These are phyloP conservation scores for Phytopythium chamaehyphon DNA, from an alignment of 352 stramenopile genomes.

Conservation along the genomic window DNA sequence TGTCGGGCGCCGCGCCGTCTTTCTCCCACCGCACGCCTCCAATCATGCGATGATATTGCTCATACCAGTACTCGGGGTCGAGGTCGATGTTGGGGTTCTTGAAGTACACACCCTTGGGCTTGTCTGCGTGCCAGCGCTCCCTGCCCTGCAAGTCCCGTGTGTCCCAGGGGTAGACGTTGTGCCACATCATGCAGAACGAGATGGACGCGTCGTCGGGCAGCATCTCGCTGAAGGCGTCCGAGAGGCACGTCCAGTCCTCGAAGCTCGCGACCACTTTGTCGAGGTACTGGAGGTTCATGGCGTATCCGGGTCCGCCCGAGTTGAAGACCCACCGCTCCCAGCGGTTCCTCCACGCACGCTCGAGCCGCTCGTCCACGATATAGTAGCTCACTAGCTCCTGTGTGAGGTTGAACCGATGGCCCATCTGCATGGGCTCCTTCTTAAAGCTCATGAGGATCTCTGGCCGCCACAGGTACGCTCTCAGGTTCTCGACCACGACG, in stretches of 20 bases:
- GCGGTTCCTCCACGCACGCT: conserved; percentile 43
- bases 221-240: conserved; percentile 61
- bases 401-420: conserved; percentile 75
- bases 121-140: conserved; percentile 76
- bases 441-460: conserved; percentile 59
- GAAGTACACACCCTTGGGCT: conserved; percentile 64
- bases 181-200: conserved; percentile 86
- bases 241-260: conserved; percentile 54
- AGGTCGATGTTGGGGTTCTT: conserved; percentile 40
- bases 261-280: conserved; percentile 62
- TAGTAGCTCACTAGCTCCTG: conserved; percentile 72
- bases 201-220: conserved; percentile 76
- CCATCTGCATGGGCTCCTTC: conserved; percentile 71
- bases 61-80: conserved; percentile 55
- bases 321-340: conserved; percentile 82
- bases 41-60: conserved; percentile 67
- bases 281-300: conserved; percentile 75
- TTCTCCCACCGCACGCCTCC: conserved; percentile 51
- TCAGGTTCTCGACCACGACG: conserved; percentile 77
- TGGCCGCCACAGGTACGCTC: conserved; percentile 47
- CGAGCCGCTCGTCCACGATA: conserved; percentile 57
- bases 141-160: conserved; percentile 62
- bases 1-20: conserved; percentile 56
- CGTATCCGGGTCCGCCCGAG: conserved; percentile 68
- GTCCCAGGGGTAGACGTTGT: conserved; percentile 66